Evolutionary conservation across 306 rosid genomes (phyloP), one percentile per base, ranked within the genome.

Genomic region (Mucuna pruriens): DNA sequence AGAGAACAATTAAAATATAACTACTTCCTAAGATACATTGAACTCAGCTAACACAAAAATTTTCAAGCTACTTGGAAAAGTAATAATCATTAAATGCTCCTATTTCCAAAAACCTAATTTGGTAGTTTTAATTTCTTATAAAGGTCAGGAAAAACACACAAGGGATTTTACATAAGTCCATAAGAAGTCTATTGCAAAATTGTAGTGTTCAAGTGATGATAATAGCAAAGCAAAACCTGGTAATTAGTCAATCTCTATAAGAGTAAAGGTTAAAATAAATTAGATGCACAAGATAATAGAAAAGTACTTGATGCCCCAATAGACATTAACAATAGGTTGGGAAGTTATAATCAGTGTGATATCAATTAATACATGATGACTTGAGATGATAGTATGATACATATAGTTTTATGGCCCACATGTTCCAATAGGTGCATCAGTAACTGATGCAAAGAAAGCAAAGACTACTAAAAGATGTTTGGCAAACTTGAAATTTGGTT

Each of bases 21-120:
- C 38, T 26, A 5, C n/a, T 60, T 60, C 38, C 38, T 26, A 60
- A 25, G 38, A 26, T 60, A 26, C 9, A 60, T 25, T 26, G 65
- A 58, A 11, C 34, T 25, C 6, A 19, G 29, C 12, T 54, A 19
- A 54, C 4, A 7, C 60, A 52, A 52, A 17, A 52, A 55, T 33
- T 23, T n/a, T n/a, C n/a, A 57, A 57, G 0, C 63, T 9, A 57
- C 15, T 22, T 22, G 34, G 10, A 26, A 60, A 19, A 23, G 7
- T 20, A 55, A 58, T 58, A 25, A 58, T 54, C 61, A 20, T 25
- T 58, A 25, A 25, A 58, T 58, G 65, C 36, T 23, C 65, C 17
- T 12, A 58, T 25, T 23, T 58, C 65, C n/a, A 52, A 25, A 29
- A 25, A n/a, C 65, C 7, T 93, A 75, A 55, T 71, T 60, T 58